Evolutionary conservation across 257 asterid species (phyloP), one percentile per base, ranked within the genome.

Genomic region (Nicotiana paniculata): DNA sequence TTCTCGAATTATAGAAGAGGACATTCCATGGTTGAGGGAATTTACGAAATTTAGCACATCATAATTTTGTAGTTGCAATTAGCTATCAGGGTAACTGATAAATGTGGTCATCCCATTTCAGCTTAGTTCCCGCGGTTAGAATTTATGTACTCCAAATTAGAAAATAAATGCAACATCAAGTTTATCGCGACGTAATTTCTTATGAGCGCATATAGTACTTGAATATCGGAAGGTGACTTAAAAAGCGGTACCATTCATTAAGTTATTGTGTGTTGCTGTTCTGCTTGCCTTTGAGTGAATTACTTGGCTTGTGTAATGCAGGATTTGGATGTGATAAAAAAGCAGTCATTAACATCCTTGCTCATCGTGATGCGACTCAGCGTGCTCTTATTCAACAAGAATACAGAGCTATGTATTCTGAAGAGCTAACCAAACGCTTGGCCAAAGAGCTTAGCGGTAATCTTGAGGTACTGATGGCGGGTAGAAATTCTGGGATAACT

Each of bases 311-410:
- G 9, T 51, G 28, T 62, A 81, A 4, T 80, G 64, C 86, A 96
- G 98, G 99, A 81, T 90, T 94, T 83, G 99, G 99, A 62, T 96
- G 99, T 62, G 98, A 96, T 82, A 94, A 93, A 79, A 89, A 92
- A 53, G 92, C 92, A 70, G 95, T 96, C 72, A 77, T 96, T 12
- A 89, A 90, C 70, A 91, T 96, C 87, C 97, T 94, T 82, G 96
- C 97, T 53, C 99, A 94, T 83, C 88, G 99, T 78, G 94, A 96
- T 86, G 89, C 93, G 18, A 86, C 95, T 57, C 98, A 93, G 72
- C 99, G 98, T 24, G 84, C 93, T 39, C 90, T 92, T 12, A 96
- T 96, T 70, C 97, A 88, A 82, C 97, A 92, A 26, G 99, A 96
- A 87, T 96, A 93, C 87, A 89, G 84, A 89, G 35, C 87, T 82